Evolutionary conservation across 352 stramenopile genomes (phyloP).

Genomic region (Pythium sukuiense): DNA sequence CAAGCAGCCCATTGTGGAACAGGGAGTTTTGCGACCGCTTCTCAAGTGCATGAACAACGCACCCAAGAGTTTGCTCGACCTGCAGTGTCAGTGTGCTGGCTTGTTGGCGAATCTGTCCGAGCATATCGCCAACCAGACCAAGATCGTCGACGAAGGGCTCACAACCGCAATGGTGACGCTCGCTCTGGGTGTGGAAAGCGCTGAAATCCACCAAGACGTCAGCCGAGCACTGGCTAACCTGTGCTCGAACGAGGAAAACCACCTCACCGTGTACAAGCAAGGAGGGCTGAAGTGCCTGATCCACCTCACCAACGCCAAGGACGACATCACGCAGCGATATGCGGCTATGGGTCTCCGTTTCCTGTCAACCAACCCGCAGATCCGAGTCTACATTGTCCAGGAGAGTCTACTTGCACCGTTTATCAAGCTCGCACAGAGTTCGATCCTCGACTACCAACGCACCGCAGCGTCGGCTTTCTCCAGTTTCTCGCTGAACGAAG

Average conservation of each 20-base stretch:
- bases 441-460: conserved; percentile 91
- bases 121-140: conserved; percentile 86
- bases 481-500: conserved; percentile 91
- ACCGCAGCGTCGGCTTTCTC: conserved; percentile 92
- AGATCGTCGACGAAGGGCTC: conserved; percentile 91
- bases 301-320: conserved; percentile 79
- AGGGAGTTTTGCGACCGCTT: conserved; percentile 78
- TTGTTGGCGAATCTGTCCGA: conserved; percentile 94
- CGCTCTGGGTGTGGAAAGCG: conserved; percentile 62
- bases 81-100: conserved; percentile 92
- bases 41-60: conserved; percentile 85
- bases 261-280: conserved; percentile 91
- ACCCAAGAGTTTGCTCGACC: conserved; percentile 78
- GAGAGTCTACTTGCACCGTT: conserved; percentile 91
- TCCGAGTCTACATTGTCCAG: conserved; percentile 91
- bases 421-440: conserved; percentile 89
- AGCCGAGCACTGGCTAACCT: conserved; percentile 92
- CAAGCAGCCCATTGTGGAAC: conserved; percentile 85
- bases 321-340: conserved; percentile 95
- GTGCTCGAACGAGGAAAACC: conserved; percentile 94
- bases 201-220: conserved; percentile 95
- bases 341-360: conserved; percentile 95
- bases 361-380: conserved; percentile 91
- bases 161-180: conserved; percentile 85
- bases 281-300: conserved; percentile 91